phyloP scores from a whole-genome alignment of 2,329 filamentous ascomycete genomes.

The Orbilia ellipsospora region DNA sequence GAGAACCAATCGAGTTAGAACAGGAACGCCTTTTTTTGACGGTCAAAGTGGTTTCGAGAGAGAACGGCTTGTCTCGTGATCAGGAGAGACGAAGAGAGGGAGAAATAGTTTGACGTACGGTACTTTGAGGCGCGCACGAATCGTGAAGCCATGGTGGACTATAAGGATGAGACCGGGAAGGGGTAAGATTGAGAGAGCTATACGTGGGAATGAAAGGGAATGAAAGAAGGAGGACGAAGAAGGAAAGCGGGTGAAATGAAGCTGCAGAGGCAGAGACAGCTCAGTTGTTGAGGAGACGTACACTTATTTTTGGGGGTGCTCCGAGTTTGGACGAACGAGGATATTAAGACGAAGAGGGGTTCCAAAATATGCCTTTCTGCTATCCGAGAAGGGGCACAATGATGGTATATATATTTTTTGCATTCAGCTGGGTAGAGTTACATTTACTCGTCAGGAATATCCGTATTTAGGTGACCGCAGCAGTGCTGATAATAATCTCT shows the following conservation, averaged over 20 bases:
- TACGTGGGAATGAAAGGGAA: not conserved
- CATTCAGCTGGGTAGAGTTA: conserved; percentile 47
- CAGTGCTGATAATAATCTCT: too few relatives aligned
- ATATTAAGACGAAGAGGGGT: conserved; percentile 40
- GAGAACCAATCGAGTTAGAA: conserved; percentile 58
- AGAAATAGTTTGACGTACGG: conserved; percentile 66
- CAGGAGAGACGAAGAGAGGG: conserved; percentile 55
- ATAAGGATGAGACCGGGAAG: conserved; percentile 32
- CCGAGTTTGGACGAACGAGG: not conserved
- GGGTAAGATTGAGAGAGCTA: not conserved
- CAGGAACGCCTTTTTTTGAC: conserved; percentile 32
- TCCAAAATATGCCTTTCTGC: not conserved
- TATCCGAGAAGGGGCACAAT: not conserved
- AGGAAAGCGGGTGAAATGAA: conserved; percentile 1
- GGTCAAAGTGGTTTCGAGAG: conserved; percentile 25
- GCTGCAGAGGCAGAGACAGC: not conserved
- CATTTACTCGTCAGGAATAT: conserved; percentile 42
- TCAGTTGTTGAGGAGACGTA: conserved; percentile 14
- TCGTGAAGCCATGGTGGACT: conserved; percentile 61
- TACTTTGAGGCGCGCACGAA: conserved; percentile 77
- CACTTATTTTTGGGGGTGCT: not conserved
- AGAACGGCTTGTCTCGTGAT: conserved; percentile 49
- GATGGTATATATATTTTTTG: not conserved
- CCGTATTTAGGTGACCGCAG: conserved; percentile 27
- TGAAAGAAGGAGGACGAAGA: not conserved